Evolutionary conservation across 2,329 filamentous ascomycete species (phyloP).

Genomic region (Trichoderma koningii): DNA sequence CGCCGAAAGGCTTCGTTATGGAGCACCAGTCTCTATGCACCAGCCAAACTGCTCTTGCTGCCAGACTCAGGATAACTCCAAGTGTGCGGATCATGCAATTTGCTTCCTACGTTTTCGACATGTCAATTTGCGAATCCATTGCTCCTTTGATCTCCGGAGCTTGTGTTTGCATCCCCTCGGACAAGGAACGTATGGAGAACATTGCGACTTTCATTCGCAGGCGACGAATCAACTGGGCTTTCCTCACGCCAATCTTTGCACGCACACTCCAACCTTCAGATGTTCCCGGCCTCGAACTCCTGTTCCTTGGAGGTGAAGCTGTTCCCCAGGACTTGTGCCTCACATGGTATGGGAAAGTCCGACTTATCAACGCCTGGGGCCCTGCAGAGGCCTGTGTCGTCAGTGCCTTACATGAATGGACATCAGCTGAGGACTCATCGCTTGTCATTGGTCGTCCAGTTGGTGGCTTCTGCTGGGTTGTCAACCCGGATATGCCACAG

Average conservation of each 20-base stretch:
- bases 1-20: slow-evolving; percentile 33
- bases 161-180: neutral
- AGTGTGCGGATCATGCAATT: neutral
- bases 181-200: neutral
- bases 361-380: slow-evolving; percentile 29
- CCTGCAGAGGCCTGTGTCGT: slow-evolving; percentile 26
- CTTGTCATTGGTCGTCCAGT: neutral
- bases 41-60: slow-evolving; percentile 2
- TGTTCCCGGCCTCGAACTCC: slow-evolving; percentile 6
- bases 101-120: neutral
- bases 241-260: neutral
- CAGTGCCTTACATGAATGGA: neutral
- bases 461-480: slow-evolving; percentile 11
- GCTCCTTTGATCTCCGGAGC: neutral
- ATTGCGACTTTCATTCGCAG: neutral
- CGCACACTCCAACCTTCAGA: slow-evolving; percentile 3
- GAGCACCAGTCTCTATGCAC: slow-evolving; percentile 28
- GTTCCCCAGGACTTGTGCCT: slow-evolving; percentile 2
- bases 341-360: slow-evolving; percentile 18
- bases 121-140: neutral
- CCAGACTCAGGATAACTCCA: neutral
- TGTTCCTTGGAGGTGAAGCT: slow-evolving; percentile 27
- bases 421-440: neutral
- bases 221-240: neutral
- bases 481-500: neutral